A percentile compares a stretch with the other conserved stretches of the same genome.
These are phyloP conservation scores for Parasarocladium wereldwijsianum DNA, from an alignment of 2,329 filamentous ascomycete species.

Conservation along the genomic window DNA sequence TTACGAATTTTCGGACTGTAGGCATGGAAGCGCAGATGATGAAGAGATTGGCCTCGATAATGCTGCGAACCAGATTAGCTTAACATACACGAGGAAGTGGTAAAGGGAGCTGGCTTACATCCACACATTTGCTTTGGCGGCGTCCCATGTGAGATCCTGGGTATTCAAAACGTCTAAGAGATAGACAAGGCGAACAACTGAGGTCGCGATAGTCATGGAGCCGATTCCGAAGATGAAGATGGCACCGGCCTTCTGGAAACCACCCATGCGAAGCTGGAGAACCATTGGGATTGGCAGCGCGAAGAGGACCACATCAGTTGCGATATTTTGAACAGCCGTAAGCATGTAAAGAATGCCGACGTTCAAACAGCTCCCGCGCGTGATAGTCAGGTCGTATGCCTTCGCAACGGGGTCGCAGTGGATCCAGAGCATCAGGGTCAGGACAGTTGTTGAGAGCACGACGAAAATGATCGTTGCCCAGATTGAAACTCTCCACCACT, in stretches of 20 bases:
- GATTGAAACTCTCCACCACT: slow-evolving; percentile 13
- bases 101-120: slow-evolving; percentile 9
- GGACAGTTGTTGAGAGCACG: slow-evolving; percentile 12
- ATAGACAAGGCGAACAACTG: slow-evolving; percentile 13
- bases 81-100: slow-evolving; percentile 5
- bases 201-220: slow-evolving; percentile 18
- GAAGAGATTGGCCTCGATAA: slow-evolving; percentile 23
- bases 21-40: slow-evolving; percentile 24
- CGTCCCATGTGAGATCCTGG: slow-evolving; percentile 15
- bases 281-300: slow-evolving; percentile 29
- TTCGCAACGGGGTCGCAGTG: slow-evolving; percentile 8
- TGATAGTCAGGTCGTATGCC: slow-evolving; percentile 12
- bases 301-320: slow-evolving; percentile 30
- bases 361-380: slow-evolving; percentile 22
- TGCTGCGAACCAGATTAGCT: slow-evolving; percentile 8
- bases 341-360: slow-evolving; percentile 29
- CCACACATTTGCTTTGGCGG: slow-evolving; percentile 13
- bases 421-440: slow-evolving; percentile 9
- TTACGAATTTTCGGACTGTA: slow-evolving; percentile 20
- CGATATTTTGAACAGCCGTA: slow-evolving; percentile 30
- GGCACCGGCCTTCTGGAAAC: slow-evolving; percentile 29
- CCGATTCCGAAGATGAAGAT: slow-evolving; percentile 27
- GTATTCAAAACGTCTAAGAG: slow-evolving; percentile 11
- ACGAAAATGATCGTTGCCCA: slow-evolving; percentile 14
- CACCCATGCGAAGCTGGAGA: slow-evolving; percentile 24